These are phyloP conservation scores for Triglochin maritima DNA, from an alignment of 106 monocot genomes.

Conservation along the genomic window DNA sequence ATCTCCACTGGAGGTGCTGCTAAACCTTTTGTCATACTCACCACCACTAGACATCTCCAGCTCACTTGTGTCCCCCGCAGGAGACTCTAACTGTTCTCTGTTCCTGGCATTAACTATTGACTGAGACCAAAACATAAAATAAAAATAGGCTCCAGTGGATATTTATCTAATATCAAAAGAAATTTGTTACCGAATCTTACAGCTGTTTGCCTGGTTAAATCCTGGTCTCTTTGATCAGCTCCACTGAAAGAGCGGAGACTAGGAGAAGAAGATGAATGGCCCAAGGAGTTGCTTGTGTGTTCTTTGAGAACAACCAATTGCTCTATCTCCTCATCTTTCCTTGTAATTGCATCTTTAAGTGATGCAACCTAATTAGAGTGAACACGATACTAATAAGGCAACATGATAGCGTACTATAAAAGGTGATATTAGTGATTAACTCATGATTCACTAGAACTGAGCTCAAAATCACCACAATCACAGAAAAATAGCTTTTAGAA, in stretches of 20 bases:
- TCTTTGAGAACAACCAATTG: conserved; percentile 23
- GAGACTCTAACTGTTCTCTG: not conserved
- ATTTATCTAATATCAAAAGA: not conserved
- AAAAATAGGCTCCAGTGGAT: not conserved
- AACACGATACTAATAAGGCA: not conserved
- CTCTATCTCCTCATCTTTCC: conserved; percentile 51
- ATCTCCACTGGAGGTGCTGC: not conserved
- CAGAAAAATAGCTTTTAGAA: not conserved
- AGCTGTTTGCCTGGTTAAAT: not conserved
- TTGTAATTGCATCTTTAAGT: conserved; percentile 50
- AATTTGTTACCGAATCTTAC: not conserved
- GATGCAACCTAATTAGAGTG: conserved; percentile 20
- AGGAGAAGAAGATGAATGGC: conserved; percentile 37
- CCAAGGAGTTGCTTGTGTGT: conserved; percentile 6
- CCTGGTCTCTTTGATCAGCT: not conserved
- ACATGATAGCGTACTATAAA: not conserved
- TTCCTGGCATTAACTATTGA: not conserved
- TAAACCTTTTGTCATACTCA: not conserved
- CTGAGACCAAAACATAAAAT: not conserved
- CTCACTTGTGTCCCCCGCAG: not conserved
- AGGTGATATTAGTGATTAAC: not conserved
- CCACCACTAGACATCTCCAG: not conserved
- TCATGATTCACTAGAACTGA: not conserved
- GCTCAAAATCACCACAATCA: not conserved
- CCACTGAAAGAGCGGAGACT: conserved; percentile 13